phyloP scores from a whole-genome alignment of 495 filamentous ascomycete genomes.

The Penicillium coffeae region DNA sequence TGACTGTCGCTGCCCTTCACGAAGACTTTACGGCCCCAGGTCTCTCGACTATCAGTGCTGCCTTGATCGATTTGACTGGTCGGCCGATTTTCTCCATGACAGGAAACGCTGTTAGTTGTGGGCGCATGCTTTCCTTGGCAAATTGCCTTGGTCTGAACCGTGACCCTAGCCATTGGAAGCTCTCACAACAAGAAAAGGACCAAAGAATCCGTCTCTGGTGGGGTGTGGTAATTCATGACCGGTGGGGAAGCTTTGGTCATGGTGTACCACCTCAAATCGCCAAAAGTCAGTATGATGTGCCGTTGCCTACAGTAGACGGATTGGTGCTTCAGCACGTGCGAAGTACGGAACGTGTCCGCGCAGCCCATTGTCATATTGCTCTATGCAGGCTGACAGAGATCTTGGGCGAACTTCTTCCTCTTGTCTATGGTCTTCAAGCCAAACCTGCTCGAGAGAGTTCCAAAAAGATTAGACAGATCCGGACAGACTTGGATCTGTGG shows the following conservation, averaged over 20 bases:
- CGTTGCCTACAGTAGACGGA: constrained; percentile 42
- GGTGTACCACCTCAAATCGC: constrained; percentile 49
- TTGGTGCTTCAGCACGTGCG: constrained; percentile 31
- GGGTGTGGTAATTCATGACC: constrained; percentile 52
- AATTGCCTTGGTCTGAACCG: constrained; percentile 51
- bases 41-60: constrained; percentile 47
- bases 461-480: constrained; percentile 39
- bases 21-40: constrained; percentile 50
- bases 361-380: constrained; percentile 48
- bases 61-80: constrained; percentile 47
- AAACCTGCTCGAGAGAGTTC: constrained; percentile 40
- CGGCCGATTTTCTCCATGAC: constrained; percentile 52
- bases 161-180: constrained; percentile 46
- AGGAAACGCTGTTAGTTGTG: constrained; percentile 49
- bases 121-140: constrained; percentile 46
- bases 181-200: constrained; percentile 45
- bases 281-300: constrained; percentile 52
- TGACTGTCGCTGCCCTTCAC: constrained; percentile 49
- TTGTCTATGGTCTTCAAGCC: constrained; percentile 46
- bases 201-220: constrained; percentile 50
- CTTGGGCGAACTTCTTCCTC: constrained; percentile 46
- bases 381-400: constrained; percentile 51
- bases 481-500: constrained; percentile 45
- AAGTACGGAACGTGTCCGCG: constrained; percentile 39
- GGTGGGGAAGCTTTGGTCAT: constrained; percentile 52